These are phyloP conservation scores for Apiotrichum sp. DNA, from an alignment of 1,284 basidiomycete species.

Conservation along the genomic window DNA sequence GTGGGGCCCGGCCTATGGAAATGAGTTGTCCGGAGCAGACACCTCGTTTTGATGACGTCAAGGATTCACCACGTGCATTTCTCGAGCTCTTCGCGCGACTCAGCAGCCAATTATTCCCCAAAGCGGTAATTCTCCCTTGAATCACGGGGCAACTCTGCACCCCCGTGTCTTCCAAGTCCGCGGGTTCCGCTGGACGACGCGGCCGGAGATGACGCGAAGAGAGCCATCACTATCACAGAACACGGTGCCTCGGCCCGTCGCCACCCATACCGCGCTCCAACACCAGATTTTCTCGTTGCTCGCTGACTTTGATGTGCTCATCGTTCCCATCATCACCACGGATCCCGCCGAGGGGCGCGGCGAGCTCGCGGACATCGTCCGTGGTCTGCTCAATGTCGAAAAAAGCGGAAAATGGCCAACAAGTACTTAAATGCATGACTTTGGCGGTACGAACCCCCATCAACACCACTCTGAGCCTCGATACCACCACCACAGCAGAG, in stretches of 20 bases:
- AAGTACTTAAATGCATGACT: neutral
- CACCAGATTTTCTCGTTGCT: neutral
- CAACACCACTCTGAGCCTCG: neutral
- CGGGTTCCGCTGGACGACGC: neutral
- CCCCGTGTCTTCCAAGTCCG: too few species aligned
- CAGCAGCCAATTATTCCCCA: too few species aligned
- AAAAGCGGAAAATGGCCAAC: neutral
- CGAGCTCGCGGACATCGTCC: too few species aligned
- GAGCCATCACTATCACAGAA: neutral
- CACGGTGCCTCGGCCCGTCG: too few species aligned
- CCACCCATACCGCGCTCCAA: too few species aligned
- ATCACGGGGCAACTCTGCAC: too few species aligned
- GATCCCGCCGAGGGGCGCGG: neutral
- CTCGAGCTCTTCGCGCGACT: too few species aligned
- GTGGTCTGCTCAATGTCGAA: neutral
- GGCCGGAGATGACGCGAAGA: neutral
- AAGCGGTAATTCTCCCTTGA: too few species aligned
- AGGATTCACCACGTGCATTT: too few species aligned
- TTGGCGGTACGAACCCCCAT: neutral
- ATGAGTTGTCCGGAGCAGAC: neutral
- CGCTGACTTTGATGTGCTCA: too few species aligned
- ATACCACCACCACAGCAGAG: neutral
- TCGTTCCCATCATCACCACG: neutral
- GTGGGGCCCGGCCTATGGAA: neutral
- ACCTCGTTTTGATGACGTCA: too few species aligned